Conservation (phyloP, 805 yeast genomes). For the Barnettozyma sucrosica region DNA sequence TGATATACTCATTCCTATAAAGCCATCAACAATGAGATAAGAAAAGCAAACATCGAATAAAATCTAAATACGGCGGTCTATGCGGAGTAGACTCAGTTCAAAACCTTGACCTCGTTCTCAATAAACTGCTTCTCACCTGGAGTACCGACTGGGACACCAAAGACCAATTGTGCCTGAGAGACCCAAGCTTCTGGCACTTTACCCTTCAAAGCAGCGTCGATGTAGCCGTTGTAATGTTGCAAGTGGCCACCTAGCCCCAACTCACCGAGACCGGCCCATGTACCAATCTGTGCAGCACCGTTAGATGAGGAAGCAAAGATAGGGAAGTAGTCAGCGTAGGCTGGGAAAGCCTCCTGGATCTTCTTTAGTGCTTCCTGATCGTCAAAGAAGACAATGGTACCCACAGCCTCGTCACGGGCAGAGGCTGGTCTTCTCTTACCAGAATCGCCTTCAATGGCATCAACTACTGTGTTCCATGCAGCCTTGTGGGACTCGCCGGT, state of each 20-base stretch:
- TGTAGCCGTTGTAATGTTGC: constrained; percentile 46
- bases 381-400: constrained; percentile 45
- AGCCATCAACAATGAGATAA: too few relatives aligned
- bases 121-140: constrained; percentile 37
- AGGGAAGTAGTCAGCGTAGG: constrained; percentile 40
- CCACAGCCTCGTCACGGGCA: constrained; percentile 40
- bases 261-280: constrained; percentile 43
- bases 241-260: constrained; percentile 45
- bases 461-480: constrained; percentile 40
- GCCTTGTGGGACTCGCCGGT: constrained; percentile 40
- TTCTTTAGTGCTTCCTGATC: constrained; percentile 35
- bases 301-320: constrained; percentile 41
- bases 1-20: too few relatives aligned
- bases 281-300: constrained; percentile 45
- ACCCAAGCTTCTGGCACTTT: constrained; percentile 39
- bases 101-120: constrained; percentile 37
- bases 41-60: too few relatives aligned
- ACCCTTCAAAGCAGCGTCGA: constrained; percentile 36
- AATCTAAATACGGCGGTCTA: background rate
- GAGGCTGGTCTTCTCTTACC: constrained; percentile 39
- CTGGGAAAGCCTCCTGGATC: constrained; percentile 39
- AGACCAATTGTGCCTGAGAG: constrained; percentile 44
- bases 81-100: constrained; percentile 11
- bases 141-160: constrained; percentile 38
- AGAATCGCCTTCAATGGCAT: constrained; percentile 31